Conservation (phyloP, 169 alveolate species). For the Theileria parva region DNA sequence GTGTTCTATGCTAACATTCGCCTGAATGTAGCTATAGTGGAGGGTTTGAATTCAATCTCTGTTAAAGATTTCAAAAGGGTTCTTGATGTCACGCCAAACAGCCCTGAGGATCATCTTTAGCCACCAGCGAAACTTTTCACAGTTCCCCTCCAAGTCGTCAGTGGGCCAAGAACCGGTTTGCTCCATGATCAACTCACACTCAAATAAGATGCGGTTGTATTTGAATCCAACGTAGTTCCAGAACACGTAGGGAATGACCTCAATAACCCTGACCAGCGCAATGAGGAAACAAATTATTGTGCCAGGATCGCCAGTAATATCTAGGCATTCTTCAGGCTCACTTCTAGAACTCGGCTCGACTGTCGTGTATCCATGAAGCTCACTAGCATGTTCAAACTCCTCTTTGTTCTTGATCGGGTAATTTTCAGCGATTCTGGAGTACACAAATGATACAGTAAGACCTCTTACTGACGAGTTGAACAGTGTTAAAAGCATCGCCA, state of each 20-base stretch:
- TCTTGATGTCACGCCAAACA: constrained; percentile 1
- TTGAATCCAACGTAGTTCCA: background rate
- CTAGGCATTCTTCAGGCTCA: constrained; percentile 22
- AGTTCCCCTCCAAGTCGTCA: background rate
- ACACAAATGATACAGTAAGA: background rate
- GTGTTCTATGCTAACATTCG: too few species aligned
- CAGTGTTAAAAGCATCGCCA: background rate
- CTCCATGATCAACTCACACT: background rate
- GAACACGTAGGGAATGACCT: background rate
- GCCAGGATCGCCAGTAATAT: background rate
- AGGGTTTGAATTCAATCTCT: background rate
- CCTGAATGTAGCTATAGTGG: too few species aligned
- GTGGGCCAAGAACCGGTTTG: constrained; percentile 17
- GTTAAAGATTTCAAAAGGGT: constrained; percentile 16
- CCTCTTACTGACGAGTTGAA: constrained; percentile 3
- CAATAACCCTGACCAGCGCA: constrained; percentile 1
- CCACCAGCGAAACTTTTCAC: constrained; percentile 23
- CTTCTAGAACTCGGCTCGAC: background rate
- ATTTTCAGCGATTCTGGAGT: background rate
- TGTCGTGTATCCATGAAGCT: background rate
- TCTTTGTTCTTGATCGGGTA: background rate
- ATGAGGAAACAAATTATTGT: background rate
- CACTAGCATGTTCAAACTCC: background rate
- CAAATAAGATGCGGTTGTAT: constrained; percentile 9
- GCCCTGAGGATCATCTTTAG: background rate